Percentiles rank a stretch among this genome's conserved stretches.
These are phyloP conservation scores for Candida broadrunensis DNA, from an alignment of 805 yeast genomes.

Conservation along the genomic window DNA sequence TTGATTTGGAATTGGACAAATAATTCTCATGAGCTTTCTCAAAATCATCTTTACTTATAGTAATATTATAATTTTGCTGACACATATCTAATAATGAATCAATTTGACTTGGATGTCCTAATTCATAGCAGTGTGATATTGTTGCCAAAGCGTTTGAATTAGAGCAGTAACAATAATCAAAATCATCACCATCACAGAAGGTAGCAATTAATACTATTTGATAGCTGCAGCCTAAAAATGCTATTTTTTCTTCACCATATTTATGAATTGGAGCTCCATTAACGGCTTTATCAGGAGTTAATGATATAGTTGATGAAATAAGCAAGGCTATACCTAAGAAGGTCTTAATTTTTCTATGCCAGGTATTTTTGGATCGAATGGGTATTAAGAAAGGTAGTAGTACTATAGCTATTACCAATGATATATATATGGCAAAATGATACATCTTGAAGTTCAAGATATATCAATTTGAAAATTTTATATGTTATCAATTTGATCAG, in stretches of 20 bases:
- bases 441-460: conserved; percentile 11
- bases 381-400: conserved; percentile 15
- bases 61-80: conserved; percentile 12
- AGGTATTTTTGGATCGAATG: conserved; percentile 1
- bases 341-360: conserved; percentile 2
- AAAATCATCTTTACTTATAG: conserved; percentile 19
- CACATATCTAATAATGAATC: conserved; percentile 25
- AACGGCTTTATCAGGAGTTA: conserved; percentile 24
- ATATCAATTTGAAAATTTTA: neutral
- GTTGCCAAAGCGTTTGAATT: conserved; percentile 33
- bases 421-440: conserved; percentile 10
- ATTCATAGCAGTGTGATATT: conserved; percentile 31
- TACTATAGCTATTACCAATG: conserved; percentile 10
- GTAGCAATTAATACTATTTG: conserved; percentile 15
- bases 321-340: conserved; percentile 8
- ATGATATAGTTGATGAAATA: conserved; percentile 9
- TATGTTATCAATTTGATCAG: conserved; percentile 3
- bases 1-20: conserved; percentile 11
- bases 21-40: conserved; percentile 17
- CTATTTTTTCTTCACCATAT: conserved; percentile 26
- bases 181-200: conserved; percentile 16
- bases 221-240: conserved; percentile 27
- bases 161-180: conserved; percentile 21
- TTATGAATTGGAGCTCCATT: conserved; percentile 29
- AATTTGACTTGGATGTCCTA: conserved; percentile 20